Evolutionary conservation across 2,329 filamentous ascomycete species (phyloP).

Genomic region (Blastomyces silverae): DNA sequence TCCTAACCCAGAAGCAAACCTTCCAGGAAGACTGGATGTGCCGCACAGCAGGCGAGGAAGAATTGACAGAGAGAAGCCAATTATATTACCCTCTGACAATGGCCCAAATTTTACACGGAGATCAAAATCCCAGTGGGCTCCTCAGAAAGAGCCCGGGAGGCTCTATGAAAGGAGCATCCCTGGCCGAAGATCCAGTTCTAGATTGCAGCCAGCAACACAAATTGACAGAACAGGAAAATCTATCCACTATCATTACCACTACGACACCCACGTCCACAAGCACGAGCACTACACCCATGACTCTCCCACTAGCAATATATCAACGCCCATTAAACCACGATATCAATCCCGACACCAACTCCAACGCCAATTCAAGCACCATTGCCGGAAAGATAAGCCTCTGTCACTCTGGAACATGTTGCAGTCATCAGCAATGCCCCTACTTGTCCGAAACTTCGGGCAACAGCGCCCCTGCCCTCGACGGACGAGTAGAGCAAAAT

Average conservation of each 20-base stretch:
- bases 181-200: neutral
- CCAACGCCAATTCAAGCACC: neutral
- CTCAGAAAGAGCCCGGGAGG: neutral
- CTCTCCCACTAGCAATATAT: neutral
- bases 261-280: conserved; percentile 30
- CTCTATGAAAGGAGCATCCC: neutral
- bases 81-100: neutral
- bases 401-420: conserved; percentile 1
- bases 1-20: neutral
- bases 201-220: neutral
- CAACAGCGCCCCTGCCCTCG: neutral
- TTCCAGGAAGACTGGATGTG: neutral
- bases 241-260: conserved; percentile 40
- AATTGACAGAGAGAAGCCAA: neutral
- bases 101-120: neutral
- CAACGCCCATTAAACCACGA: neutral
- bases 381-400: neutral
- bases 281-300: conserved; percentile 9
- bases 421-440: neutral
- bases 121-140: neutral
- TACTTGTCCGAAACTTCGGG: neutral
- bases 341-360: neutral
- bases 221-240: conserved; percentile 17
- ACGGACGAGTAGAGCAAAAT: conserved; percentile 1
- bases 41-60: neutral